Evolutionary conservation across 2,329 filamentous ascomycete genomes (phyloP).

Genomic region (Alternaria panax): DNA sequence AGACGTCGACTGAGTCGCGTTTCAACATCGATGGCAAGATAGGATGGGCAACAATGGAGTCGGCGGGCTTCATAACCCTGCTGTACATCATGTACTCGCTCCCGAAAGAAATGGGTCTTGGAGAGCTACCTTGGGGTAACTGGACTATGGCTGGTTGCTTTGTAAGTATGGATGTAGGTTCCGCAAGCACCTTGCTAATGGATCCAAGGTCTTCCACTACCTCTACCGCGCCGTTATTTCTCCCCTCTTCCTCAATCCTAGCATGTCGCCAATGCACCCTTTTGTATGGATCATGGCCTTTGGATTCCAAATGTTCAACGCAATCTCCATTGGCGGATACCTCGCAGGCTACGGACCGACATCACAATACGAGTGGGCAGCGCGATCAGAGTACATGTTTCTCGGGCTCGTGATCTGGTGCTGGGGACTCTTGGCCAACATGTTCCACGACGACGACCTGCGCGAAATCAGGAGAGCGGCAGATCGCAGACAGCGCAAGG

Average conservation of each 20-base stretch:
- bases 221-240: constrained; percentile 84
- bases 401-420: constrained; percentile 78
- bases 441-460: constrained; percentile 88
- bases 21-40: constrained; percentile 89
- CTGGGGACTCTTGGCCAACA: constrained; percentile 78
- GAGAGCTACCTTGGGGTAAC: constrained; percentile 75
- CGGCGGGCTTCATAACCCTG: constrained; percentile 76
- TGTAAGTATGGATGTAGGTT: constrained; percentile 46
- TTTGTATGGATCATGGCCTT: constrained; percentile 70
- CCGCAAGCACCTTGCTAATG: constrained; percentile 11
- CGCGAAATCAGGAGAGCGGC: constrained; percentile 83
- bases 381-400: constrained; percentile 55
- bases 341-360: constrained; percentile 80
- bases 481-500: constrained; percentile 63
- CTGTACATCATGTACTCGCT: constrained; percentile 80
- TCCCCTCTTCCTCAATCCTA: constrained; percentile 80
- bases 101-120: constrained; percentile 64
- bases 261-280: constrained; percentile 88
- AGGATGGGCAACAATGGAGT: constrained; percentile 90
- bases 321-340: constrained; percentile 78
- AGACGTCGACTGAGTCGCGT: constrained; percentile 77
- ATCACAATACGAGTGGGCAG: constrained; percentile 62
- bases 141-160: constrained; percentile 75
- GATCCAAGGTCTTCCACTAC: constrained; percentile 77
- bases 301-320: constrained; percentile 82